Base-by-base conservation (phyloP, 2,329 filamentous ascomycete genomes). In the Penicillium sclerotiorum region DNA sequence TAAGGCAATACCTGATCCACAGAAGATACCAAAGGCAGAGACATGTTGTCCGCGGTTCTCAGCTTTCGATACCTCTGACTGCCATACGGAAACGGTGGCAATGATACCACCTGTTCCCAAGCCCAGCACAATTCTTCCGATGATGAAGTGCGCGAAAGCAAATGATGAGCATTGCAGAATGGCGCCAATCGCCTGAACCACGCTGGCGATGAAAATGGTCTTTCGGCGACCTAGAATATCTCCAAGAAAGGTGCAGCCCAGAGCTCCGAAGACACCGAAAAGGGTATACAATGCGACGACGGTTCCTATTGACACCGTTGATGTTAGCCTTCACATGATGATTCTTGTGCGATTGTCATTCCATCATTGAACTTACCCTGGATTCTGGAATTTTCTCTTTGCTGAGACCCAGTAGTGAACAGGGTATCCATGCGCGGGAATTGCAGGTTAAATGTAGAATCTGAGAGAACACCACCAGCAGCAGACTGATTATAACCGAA, bases 1-100 rank as follows among this genome's bases (percentile, higher is more conserved):
- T 15, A 77, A 60, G 1, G 71, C 62, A 43, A 75, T 73, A 18
- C 75, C 75, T 0, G 72, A 53, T 25, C 65, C 67, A 46, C 77
- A 73, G 57, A 76, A 77, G 45, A 75, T 70, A 28, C 74, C 73
- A 15, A 57, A 50, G 3, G 60, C 45, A n/a, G 62, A 52, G 12
- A 64, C 60, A 25, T 59, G 54, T 12, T 49, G 47, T 5, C 61
- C 61, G 22, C 61, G 53, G 21, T 60, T 50, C 8, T 58, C 39
- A 1, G 62, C 54, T 32, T 48, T 48, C 7, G 46, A 48, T 12
- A 48, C 46, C 22, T 43, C 46, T 2, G 46, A 42, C 32, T 48
- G 46, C 46, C 46, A 48, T 18, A 48, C 38, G 3, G 46, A 48
- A 6, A 48, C 39, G 13, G 38, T 43, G 2, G 45, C 38, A 28